Conservation (phyloP, 2,329 filamentous ascomycete genomes). For the Phialemonium atrogriseum region DNA sequence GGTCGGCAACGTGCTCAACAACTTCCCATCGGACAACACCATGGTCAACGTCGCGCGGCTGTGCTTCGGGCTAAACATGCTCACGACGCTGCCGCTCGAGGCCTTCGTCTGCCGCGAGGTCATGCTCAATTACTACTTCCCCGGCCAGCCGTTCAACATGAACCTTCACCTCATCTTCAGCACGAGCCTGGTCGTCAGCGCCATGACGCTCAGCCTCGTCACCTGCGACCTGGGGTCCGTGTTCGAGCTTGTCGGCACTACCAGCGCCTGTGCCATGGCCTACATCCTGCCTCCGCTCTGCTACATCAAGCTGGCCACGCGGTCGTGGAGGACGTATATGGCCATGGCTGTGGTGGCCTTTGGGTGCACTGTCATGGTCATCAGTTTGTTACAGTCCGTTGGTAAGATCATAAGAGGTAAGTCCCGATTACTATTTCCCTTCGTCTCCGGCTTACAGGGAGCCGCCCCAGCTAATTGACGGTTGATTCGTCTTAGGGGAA, state of each 20-base stretch:
- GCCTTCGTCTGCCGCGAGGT: constrained; percentile 97
- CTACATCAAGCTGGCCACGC: constrained; percentile 83
- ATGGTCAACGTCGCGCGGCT: constrained; percentile 93
- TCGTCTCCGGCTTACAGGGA: too few species aligned
- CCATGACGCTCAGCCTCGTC: constrained; percentile 69
- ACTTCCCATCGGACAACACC: constrained; percentile 82
- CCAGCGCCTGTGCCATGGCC: constrained; percentile 85
- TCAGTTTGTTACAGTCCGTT: constrained; percentile 19
- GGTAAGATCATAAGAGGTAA: constrained; percentile 20
- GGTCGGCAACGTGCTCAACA: constrained; percentile 93
- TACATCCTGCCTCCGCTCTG: constrained; percentile 94
- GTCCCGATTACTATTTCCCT: too few species aligned
- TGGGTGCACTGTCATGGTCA: constrained; percentile 20
- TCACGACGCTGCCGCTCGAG: constrained; percentile 91
- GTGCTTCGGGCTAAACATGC: constrained; percentile 97
- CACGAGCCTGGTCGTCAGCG: constrained; percentile 68
- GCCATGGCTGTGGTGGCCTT: constrained; percentile 19
- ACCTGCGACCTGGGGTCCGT: constrained; percentile 92
- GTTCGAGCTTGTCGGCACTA: constrained; percentile 93
- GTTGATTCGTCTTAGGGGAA: constrained; percentile 12
- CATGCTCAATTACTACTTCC: constrained; percentile 77
- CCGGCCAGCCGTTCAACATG: constrained; percentile 66
- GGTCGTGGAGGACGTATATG: constrained; percentile 27
- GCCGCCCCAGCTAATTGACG: too few species aligned
- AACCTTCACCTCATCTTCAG: constrained; percentile 82